Conservation (phyloP, 768 basidiomycete species). For the Neoboletus magnificus region DNA sequence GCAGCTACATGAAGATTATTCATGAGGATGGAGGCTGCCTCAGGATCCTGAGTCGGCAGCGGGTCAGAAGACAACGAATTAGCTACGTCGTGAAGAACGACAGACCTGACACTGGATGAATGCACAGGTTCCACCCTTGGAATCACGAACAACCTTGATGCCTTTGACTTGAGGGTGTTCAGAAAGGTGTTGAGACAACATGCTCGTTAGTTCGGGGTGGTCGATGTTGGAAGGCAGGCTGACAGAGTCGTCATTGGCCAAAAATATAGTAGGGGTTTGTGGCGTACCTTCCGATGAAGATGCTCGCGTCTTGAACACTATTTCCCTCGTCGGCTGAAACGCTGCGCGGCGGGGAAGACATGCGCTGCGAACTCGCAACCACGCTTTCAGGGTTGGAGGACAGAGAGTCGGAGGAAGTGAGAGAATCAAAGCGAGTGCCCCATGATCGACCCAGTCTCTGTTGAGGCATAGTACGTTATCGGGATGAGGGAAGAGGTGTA, state of each 20-base stretch:
- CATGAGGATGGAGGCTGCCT: conserved; percentile 56
- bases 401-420: conserved; percentile 48
- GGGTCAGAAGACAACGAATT: background rate
- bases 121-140: conserved; percentile 75
- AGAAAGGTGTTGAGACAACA: conserved; percentile 65
- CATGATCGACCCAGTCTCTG: conserved; percentile 50
- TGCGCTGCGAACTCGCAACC: conserved; percentile 3
- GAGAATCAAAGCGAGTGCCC: conserved; percentile 72
- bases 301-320: conserved; percentile 53
- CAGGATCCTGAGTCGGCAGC: conserved; percentile 44
- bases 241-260: conserved; percentile 9
- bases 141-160: conserved; percentile 70
- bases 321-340: conserved; percentile 25
- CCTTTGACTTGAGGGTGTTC: conserved; percentile 62
- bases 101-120: conserved; percentile 83
- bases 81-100: background rate
- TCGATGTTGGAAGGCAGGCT: conserved; percentile 73
- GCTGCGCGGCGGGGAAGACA: conserved; percentile 15
- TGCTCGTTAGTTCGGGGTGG: conserved; percentile 53
- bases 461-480: conserved; percentile 40
- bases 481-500: conserved; percentile 8
- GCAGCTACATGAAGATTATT: conserved; percentile 51
- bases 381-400: conserved; percentile 34
- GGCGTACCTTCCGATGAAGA: conserved; percentile 79
- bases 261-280: background rate